Percentiles rank a stretch among this genome's conserved stretches.
Evolutionary conservation across 1,284 basidiomycete genomes (phyloP).

Genomic region (Hypsizygus ulmarius): DNA sequence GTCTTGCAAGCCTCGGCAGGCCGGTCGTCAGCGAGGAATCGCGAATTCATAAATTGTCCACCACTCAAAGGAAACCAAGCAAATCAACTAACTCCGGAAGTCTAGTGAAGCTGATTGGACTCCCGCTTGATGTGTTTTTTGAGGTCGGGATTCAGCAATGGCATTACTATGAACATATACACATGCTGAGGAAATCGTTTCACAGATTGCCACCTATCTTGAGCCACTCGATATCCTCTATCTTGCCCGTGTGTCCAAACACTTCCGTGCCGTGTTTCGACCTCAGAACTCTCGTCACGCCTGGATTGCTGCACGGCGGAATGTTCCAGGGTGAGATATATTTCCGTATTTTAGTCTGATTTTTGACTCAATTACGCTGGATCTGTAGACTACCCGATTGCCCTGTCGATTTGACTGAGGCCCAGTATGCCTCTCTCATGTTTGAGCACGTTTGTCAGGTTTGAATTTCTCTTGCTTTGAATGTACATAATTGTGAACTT

Average conservation of each 20-base stretch:
- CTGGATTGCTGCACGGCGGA: background rate
- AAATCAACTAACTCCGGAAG: too few relatives aligned
- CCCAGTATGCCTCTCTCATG: background rate
- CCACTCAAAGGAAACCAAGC: too few relatives aligned
- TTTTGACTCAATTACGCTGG: background rate
- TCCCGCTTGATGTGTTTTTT: too few relatives aligned
- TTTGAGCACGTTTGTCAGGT: background rate
- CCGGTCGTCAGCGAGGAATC: too few relatives aligned
- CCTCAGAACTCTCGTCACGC: background rate
- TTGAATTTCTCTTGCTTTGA: too few relatives aligned
- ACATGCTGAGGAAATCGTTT: background rate
- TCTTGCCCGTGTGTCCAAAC: conserved; percentile 1
- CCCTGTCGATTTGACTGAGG: background rate
- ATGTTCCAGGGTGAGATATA: background rate
- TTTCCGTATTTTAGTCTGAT: too few relatives aligned
- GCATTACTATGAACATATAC: too few relatives aligned
- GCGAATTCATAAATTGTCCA: too few relatives aligned
- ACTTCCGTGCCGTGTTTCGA: background rate
- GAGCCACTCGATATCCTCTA: background rate
- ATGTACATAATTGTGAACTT: background rate
- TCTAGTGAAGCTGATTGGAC: too few relatives aligned
- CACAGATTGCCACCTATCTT: background rate
- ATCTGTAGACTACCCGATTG: background rate
- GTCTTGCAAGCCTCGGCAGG: too few relatives aligned
- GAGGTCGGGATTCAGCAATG: too few relatives aligned